Conservation (phyloP, 1,284 basidiomycete species). For the Trichosporon sp. region DNA sequence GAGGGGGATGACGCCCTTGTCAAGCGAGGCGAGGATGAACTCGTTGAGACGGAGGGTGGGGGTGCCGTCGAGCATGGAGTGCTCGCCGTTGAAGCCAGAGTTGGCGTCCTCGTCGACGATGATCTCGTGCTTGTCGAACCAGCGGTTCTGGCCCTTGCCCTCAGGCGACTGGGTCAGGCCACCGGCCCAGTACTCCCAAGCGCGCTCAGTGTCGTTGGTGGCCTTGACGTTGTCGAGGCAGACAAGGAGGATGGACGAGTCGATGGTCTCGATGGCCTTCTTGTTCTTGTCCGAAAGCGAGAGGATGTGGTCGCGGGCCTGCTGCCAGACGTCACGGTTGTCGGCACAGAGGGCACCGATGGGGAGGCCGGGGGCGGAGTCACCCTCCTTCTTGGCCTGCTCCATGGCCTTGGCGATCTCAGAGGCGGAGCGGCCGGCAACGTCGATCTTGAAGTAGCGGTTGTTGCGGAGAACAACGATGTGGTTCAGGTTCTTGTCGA, state of each 20-base stretch:
- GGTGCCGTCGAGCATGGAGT: slow-evolving; percentile 69
- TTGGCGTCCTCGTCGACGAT: slow-evolving; percentile 90
- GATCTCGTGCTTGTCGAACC: slow-evolving; percentile 96
- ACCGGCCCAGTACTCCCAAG: slow-evolving; percentile 85
- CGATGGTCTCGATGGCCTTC: slow-evolving; percentile 68
- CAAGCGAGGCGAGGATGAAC: slow-evolving; percentile 76
- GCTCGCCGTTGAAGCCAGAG: slow-evolving; percentile 71
- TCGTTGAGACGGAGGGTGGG: slow-evolving; percentile 94
- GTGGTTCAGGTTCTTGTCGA: slow-evolving; percentile 69
- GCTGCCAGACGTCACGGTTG: slow-evolving; percentile 86
- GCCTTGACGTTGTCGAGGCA: slow-evolving; percentile 64
- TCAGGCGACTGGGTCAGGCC: slow-evolving; percentile 50
- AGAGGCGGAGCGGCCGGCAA: slow-evolving; percentile 60
- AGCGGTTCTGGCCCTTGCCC: slow-evolving; percentile 71
- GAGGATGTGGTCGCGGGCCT: slow-evolving; percentile 67
- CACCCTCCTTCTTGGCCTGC: slow-evolving; percentile 67
- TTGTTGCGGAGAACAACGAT: slow-evolving; percentile 88
- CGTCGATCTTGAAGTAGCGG: slow-evolving; percentile 76
- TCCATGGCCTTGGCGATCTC: slow-evolving; percentile 81
- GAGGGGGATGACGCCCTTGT: slow-evolving; percentile 69
- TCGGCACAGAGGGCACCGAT: slow-evolving; percentile 82
- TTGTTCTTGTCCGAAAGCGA: slow-evolving; percentile 64
- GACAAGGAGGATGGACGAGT: slow-evolving; percentile 83
- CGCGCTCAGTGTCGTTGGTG: slow-evolving; percentile 61
- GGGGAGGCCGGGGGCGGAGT: slow-evolving; percentile 56